Evolutionary conservation across 2,329 filamentous ascomycete genomes (phyloP).

Genomic region (Colletotrichum sp.): DNA sequence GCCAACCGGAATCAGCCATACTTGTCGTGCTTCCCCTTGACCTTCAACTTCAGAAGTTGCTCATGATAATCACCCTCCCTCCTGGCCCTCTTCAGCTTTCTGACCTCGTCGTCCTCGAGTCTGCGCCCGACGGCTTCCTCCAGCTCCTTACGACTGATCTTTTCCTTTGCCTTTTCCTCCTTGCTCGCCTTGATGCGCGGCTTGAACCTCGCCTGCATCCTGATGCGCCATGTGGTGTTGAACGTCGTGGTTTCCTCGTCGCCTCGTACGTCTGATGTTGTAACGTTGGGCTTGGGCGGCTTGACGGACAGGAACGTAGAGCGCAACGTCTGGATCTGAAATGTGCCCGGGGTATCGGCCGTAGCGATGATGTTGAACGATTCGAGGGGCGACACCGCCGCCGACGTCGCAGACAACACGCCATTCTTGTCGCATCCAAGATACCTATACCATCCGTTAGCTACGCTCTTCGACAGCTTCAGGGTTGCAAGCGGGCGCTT

Average conservation of each 20-base stretch:
- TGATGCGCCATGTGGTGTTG: conserved; percentile 76
- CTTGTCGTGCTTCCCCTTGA: conserved; percentile 94
- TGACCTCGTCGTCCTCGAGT: conserved; percentile 86
- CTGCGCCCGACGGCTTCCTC: conserved; percentile 79
- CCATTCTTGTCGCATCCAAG: conserved; percentile 87
- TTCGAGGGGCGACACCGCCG: conserved; percentile 85
- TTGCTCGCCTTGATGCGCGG: conserved; percentile 79
- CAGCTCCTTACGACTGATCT: conserved; percentile 84
- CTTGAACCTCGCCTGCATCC: conserved; percentile 97
- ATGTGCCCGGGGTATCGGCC: conserved; percentile 71
- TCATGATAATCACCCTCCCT: conserved; percentile 92
- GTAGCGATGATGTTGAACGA: conserved; percentile 74
- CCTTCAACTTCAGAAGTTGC: conserved; percentile 81
- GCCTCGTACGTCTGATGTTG: conserved; percentile 72
- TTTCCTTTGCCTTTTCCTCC: conserved; percentile 82
- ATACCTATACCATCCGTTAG: conserved; percentile 64
- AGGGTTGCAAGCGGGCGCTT: conserved; percentile 27
- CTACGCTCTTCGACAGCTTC: not conserved
- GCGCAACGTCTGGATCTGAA: conserved; percentile 75
- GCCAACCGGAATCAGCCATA: conserved; percentile 46
- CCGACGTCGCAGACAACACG: conserved; percentile 74
- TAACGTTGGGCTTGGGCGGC: conserved; percentile 53
- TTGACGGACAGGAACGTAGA: conserved; percentile 73
- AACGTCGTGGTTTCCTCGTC: conserved; percentile 73
- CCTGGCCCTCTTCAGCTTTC: conserved; percentile 79